These are phyloP conservation scores for Alternaria sp. DNA, from an alignment of 2,329 filamentous ascomycete genomes.

Conservation along the genomic window DNA sequence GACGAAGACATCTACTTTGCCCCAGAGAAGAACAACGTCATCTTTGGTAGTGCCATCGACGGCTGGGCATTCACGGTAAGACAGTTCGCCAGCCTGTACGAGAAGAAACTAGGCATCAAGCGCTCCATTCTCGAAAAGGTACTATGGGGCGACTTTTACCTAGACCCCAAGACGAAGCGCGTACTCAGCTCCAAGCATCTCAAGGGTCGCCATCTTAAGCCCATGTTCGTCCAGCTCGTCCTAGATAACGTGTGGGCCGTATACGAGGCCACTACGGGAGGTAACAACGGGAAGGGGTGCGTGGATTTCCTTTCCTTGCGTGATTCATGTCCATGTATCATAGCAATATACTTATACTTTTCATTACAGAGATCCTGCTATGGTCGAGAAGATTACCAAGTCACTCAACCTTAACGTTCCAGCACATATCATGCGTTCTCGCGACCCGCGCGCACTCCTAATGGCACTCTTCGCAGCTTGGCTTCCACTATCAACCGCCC, in stretches of 20 bases:
- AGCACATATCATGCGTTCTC: constrained; percentile 81
- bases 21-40: constrained; percentile 98
- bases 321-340: constrained; percentile 42
- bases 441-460: constrained; percentile 83
- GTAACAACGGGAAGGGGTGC: constrained; percentile 81
- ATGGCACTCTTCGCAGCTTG: constrained; percentile 87
- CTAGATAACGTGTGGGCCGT: constrained; percentile 96
- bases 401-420: constrained; percentile 85
- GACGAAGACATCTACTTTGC: constrained; percentile 98
- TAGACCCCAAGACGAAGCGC: constrained; percentile 96
- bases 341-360: constrained; percentile 53
- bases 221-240: constrained; percentile 96
- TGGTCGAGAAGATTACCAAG: constrained; percentile 95
- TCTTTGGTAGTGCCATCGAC: constrained; percentile 96
- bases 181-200: constrained; percentile 90
- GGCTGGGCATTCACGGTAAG: constrained; percentile 99
- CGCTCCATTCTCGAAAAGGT: constrained; percentile 87
- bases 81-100: constrained; percentile 92
- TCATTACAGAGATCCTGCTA: constrained; percentile 69
- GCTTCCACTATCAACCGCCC: constrained; percentile 90
- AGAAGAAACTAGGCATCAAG: constrained; percentile 97
- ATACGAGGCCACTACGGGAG: constrained; percentile 87
- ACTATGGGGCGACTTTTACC: constrained; percentile 94
- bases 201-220: constrained; percentile 89
- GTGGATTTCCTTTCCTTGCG: constrained; percentile 54